Conservation (phyloP, 2,329 filamentous ascomycete species). For the Drechslerella dactyloides region DNA sequence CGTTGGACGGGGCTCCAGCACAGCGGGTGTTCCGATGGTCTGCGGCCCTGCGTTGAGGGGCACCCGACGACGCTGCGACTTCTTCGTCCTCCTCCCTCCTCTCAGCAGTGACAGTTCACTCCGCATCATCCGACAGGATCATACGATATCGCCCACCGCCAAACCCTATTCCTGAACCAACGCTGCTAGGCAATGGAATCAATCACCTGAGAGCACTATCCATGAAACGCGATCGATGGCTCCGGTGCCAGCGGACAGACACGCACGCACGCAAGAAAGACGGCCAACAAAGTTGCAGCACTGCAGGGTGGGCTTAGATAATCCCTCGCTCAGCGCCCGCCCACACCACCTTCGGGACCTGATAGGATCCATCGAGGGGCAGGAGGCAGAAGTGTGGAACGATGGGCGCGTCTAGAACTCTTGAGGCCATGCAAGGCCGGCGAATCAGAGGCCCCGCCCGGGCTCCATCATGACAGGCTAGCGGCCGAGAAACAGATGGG, state of each 20-base stretch:
- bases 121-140: not conserved
- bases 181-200: not conserved
- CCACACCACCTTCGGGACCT: conserved; percentile 20
- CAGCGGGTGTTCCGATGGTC: conserved; percentile 43
- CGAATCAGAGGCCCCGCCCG: conserved; percentile 37
- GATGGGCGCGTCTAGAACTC: conserved; percentile 51
- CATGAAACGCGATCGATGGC: conserved; percentile 6
- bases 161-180: not conserved
- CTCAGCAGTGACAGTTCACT: not conserved
- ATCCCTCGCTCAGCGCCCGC: conserved; percentile 31
- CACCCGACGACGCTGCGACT: conserved; percentile 19
- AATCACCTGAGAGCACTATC: not conserved
- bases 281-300: not conserved
- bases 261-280: conserved; percentile 1
- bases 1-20: conserved; percentile 27
- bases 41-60: conserved; percentile 34
- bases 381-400: conserved; percentile 40
- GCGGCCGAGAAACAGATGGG: conserved; percentile 1
- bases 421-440: conserved; percentile 27
- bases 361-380: conserved; percentile 21
- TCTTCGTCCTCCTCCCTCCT: not conserved
- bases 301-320: conserved; percentile 27
- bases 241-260: not conserved
- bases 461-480: not conserved
- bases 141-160: not conserved